Conservation (phyloP, 208 protist genomes). For the Trypanosoma caninum region DNA sequence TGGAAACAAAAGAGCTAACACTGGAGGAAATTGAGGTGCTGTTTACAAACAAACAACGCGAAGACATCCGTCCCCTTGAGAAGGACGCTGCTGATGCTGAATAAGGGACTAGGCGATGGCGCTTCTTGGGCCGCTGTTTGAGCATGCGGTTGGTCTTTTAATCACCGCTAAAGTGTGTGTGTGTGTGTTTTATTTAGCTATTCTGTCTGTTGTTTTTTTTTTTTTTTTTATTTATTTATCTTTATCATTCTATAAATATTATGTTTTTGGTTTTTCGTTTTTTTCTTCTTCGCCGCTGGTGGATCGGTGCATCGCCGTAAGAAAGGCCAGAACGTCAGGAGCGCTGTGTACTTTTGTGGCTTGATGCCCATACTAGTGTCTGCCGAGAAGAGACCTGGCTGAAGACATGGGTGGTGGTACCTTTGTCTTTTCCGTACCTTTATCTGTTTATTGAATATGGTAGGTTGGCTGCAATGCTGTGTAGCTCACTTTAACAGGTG, state of each 20-base stretch:
- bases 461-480: too few relatives aligned
- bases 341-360: not conserved
- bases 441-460: too few relatives aligned
- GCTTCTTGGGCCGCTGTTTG: too few relatives aligned
- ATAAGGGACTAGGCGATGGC: too few relatives aligned
- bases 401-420: too few relatives aligned
- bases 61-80: not conserved
- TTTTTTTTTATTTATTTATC: not conserved
- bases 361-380: conserved; percentile 20
- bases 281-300: conserved; percentile 16
- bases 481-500: too few relatives aligned
- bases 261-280: conserved; percentile 4
- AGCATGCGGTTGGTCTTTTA: too few relatives aligned
- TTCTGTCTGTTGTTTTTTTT: not conserved
- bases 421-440: too few relatives aligned
- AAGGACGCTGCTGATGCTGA: not conserved
- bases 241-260: not conserved
- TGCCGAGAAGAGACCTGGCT: conserved; percentile 19
- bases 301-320: conserved; percentile 22
- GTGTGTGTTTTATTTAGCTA: not conserved
- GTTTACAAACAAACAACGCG: conserved; percentile 24
- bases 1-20: conserved; percentile 86
- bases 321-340: not conserved
- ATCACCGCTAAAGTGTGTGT: too few relatives aligned
- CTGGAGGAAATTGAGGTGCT: conserved; percentile 87